A percentile compares a stretch with the other conserved stretches of the same genome.
These are phyloP conservation scores for Penicillium glabrum DNA, from an alignment of 2,329 filamentous ascomycete species.

Conservation along the genomic window DNA sequence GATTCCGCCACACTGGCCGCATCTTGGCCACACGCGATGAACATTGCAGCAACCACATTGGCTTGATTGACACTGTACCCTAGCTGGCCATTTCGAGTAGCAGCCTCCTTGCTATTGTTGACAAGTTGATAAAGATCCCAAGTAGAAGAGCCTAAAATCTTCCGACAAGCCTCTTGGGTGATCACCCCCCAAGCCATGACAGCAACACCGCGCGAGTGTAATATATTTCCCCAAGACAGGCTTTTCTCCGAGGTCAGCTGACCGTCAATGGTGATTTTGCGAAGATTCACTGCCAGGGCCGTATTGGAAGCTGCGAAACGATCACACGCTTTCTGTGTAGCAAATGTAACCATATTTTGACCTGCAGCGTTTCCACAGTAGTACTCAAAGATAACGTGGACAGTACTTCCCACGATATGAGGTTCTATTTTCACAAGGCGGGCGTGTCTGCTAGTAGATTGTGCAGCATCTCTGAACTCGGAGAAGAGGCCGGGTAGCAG, in stretches of 20 bases:
- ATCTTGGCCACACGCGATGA: constrained; percentile 27
- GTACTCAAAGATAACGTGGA: constrained; percentile 26
- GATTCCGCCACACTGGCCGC: constrained; percentile 20
- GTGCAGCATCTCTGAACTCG: constrained; percentile 5
- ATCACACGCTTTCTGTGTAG: constrained; percentile 28
- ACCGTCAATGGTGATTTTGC: constrained; percentile 8
- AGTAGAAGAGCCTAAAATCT: constrained; percentile 17
- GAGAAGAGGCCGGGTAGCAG: constrained; percentile 19
- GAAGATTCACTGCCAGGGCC: neutral
- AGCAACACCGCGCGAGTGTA: constrained; percentile 22
- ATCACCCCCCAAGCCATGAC: constrained; percentile 28
- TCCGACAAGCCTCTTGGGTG: constrained; percentile 14
- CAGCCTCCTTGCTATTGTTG: constrained; percentile 12
- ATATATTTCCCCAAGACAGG: constrained; percentile 23
- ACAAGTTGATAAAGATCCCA: constrained; percentile 11
- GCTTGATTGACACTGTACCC: constrained; percentile 19
- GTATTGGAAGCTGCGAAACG: constrained; percentile 6
- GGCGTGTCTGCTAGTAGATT: neutral
- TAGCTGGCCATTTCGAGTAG: constrained; percentile 17
- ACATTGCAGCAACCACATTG: constrained; percentile 24
- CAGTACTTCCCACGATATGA: neutral
- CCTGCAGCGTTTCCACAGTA: constrained; percentile 28
- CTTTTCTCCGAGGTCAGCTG: constrained; percentile 29
- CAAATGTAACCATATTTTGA: constrained; percentile 34
- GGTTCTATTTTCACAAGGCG: neutral